Evolutionary conservation across 495 filamentous ascomycete genomes (phyloP), one percentile per base, ranked within the genome.

Genomic region (Cetradonia linearis): DNA sequence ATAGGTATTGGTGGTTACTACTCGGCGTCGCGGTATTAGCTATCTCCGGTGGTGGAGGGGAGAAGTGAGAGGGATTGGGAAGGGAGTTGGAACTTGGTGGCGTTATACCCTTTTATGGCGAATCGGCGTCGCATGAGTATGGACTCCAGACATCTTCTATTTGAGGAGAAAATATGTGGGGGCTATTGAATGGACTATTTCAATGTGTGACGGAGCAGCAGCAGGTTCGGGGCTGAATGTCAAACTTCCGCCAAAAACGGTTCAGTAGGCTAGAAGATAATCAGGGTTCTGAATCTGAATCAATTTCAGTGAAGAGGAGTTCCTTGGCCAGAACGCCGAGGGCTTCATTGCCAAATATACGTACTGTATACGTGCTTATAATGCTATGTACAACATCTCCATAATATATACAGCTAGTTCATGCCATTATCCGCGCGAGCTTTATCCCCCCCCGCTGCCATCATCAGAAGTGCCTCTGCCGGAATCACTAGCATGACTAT

Each of bases 401-500:
- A 13, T 31, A 37, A 25, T 5, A 33, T 40, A 1, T 55, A 36
- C 38, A 53, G 37, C 34, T 53, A 60, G 14, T 53, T 20, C 31
- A 36, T 54, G 50, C n/a, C 50, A 20, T 54, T 54, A 20, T 54
- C 50, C 20, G 50, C 31, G 31, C 50, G 30, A 27, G 48, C 48
- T 25, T 60, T 42, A 27, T 42, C 31, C 11, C n/a, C n/a, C 50
- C 20, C 18, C 13, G 4, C 16, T 42, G 8, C 53, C 37, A n/a
- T 38, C 53, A 37, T 55, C 59, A 2, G 59, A 36, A 46, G 11
- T 25, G 16, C 28, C 33, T 38, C 10, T 47, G 18, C 30, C 8
- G 9, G 49, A 31, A 47, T 61, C 59, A 16, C 49, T 40, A 27
- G 28, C 63, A 66, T 81, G 70, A 65, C 81, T 82, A 67, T 92